Conservation (phyloP, 495 filamentous ascomycete genomes). For the Astrocystis sublimbata region DNA sequence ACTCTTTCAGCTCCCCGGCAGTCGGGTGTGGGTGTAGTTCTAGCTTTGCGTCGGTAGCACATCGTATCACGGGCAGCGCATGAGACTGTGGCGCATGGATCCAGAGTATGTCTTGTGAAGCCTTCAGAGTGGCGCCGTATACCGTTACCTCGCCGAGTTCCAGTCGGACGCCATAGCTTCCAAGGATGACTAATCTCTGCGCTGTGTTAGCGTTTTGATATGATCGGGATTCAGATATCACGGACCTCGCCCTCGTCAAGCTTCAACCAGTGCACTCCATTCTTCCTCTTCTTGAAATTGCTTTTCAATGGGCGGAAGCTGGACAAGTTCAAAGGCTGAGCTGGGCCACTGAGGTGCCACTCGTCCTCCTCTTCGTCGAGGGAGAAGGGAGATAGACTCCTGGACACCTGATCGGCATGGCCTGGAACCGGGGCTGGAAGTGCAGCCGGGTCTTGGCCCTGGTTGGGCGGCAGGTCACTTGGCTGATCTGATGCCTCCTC, state of each 20-base stretch:
- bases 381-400: constrained; percentile 21
- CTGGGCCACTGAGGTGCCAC: neutral
- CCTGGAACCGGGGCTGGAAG: neutral
- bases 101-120: constrained; percentile 54
- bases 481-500: neutral
- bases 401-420: constrained; percentile 3
- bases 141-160: constrained; percentile 59
- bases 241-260: constrained; percentile 51
- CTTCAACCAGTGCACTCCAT: constrained; percentile 38
- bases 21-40: constrained; percentile 53
- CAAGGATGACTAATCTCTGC: constrained; percentile 67
- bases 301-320: constrained; percentile 46
- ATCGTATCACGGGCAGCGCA: constrained; percentile 71
- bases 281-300: constrained; percentile 40
- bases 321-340: constrained; percentile 36
- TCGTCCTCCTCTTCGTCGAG: constrained; percentile 19
- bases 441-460: neutral
- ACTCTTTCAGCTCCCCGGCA: constrained; percentile 53
- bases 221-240: neutral
- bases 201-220: constrained; percentile 13
- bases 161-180: constrained; percentile 73
- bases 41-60: constrained; percentile 50
- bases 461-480: neutral
- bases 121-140: constrained; percentile 63
- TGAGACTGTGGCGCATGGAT: constrained; percentile 77